These are phyloP conservation scores for Populus hybrid DNA, from an alignment of 441 rosid species.

Conservation along the genomic window DNA sequence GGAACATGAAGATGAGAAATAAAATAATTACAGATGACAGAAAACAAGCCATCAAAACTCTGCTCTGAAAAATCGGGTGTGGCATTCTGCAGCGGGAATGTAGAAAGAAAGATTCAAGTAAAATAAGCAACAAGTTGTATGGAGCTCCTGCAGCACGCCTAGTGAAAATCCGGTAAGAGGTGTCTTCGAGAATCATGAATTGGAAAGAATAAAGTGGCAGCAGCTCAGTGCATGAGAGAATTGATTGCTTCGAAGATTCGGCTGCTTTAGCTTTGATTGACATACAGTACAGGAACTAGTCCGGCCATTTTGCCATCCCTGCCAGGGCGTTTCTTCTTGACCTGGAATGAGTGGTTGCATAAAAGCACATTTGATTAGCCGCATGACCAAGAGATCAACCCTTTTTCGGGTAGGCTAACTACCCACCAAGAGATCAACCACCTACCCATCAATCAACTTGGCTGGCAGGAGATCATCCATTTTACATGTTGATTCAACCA, in stretches of 20 bases:
- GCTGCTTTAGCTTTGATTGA: slow-evolving; percentile 48
- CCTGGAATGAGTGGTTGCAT: slow-evolving; percentile 40
- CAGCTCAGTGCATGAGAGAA: not conserved
- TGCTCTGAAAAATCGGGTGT: not conserved
- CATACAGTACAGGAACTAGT: slow-evolving; percentile 94
- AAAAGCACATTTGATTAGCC: not conserved
- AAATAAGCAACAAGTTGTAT: not conserved
- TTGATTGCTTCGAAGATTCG: not conserved
- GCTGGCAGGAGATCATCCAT: not conserved
- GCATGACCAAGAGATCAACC: too few species aligned
- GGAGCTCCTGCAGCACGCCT: not conserved
- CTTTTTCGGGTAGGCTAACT: not conserved
- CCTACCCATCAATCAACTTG: not conserved
- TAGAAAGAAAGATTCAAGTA: not conserved
- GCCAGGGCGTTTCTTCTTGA: slow-evolving; percentile 95
- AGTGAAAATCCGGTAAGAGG: not conserved
- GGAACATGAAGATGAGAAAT: not conserved
- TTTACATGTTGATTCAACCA: not conserved
- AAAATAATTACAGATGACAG: not conserved
- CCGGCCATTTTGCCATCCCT: slow-evolving; percentile 99
- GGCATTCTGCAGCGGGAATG: not conserved
- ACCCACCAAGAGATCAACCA: not conserved
- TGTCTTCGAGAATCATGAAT: not conserved
- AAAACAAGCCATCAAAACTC: not conserved
- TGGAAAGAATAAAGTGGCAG: not conserved